Evolutionary conservation across 805 yeast species (phyloP).

Genomic region (Cephaloascus fragrans): DNA sequence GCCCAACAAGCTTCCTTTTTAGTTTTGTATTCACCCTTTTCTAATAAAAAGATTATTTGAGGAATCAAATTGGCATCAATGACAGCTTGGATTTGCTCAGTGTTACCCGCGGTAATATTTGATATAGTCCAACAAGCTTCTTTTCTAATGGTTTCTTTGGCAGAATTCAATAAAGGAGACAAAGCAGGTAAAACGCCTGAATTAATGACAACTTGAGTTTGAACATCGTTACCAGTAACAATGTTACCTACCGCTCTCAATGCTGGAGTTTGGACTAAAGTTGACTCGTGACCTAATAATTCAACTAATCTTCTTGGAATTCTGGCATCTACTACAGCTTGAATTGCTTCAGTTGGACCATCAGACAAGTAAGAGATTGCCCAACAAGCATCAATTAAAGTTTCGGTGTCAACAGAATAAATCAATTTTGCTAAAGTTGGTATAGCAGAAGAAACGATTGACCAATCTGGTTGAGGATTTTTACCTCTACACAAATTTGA

Average conservation of each 20-base stretch:
- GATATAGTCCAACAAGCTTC: slow-evolving; percentile 99
- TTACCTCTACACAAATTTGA: slow-evolving; percentile 95
- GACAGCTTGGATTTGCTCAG: slow-evolving; percentile 93
- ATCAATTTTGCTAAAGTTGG: slow-evolving; percentile 89
- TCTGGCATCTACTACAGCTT: slow-evolving; percentile 93
- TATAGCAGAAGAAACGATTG: slow-evolving; percentile 70
- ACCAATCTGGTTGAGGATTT: slow-evolving; percentile 95
- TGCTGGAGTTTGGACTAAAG: slow-evolving; percentile 92
- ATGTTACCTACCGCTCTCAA: slow-evolving; percentile 96
- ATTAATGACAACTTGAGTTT: slow-evolving; percentile 91
- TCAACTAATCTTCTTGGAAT: slow-evolving; percentile 93
- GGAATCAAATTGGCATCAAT: slow-evolving; percentile 92
- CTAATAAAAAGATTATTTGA: slow-evolving; percentile 66
- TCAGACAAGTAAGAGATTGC: slow-evolving; percentile 92
- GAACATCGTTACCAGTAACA: slow-evolving; percentile 93
- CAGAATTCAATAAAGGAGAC: slow-evolving; percentile 66
- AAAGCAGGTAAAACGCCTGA: slow-evolving; percentile 86
- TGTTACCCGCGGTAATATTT: slow-evolving; percentile 94
- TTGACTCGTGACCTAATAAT: slow-evolving; percentile 72
- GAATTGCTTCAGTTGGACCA: slow-evolving; percentile 88
- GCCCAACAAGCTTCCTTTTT: slow-evolving; percentile 99
- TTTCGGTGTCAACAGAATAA: slow-evolving; percentile 85
- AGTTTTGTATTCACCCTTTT: slow-evolving; percentile 86
- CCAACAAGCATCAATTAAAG: slow-evolving; percentile 97
- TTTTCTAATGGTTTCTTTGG: slow-evolving; percentile 87